phyloP scores from a whole-genome alignment of 768 basidiomycete genomes.

The Suillus spraguei region DNA sequence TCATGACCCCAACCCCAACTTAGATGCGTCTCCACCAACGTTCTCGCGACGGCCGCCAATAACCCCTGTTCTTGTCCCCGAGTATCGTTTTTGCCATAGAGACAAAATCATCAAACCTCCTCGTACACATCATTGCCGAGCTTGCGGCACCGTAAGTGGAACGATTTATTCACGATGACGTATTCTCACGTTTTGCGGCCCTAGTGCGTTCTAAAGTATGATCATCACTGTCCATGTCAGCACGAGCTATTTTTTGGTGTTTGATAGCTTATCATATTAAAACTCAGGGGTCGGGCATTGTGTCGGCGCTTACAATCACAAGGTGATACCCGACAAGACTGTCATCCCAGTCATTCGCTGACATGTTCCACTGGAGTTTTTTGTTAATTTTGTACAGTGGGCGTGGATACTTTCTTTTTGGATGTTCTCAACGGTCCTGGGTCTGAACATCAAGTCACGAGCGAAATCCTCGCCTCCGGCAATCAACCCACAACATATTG shows the following conservation, averaged over 20 bases:
- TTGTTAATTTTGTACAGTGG: constrained; percentile 80
- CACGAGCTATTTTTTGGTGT: constrained; percentile 14
- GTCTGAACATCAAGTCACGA: constrained; percentile 43
- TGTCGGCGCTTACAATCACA: constrained; percentile 90
- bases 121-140: constrained; percentile 78
- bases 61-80: constrained; percentile 56
- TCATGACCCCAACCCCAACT: constrained; percentile 12
- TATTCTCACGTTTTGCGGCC: constrained; percentile 8
- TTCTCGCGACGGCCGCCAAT: constrained; percentile 37
- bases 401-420: constrained; percentile 60
- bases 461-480: constrained; percentile 24
- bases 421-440: constrained; percentile 61
- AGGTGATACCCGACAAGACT: constrained; percentile 44
- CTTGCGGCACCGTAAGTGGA: constrained; percentile 74
- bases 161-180: background rate
- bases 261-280: background rate
- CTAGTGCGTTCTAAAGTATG: constrained; percentile 81
- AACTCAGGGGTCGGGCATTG: constrained; percentile 87
- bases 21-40: constrained; percentile 16
- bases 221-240: constrained; percentile 90
- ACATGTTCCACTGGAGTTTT: constrained; percentile 54
- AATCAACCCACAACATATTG: constrained; percentile 70
- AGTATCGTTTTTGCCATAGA: constrained; percentile 64
- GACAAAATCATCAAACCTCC: constrained; percentile 75
- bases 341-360: background rate